Evolutionary conservation across 345 rosid genomes (phyloP), one percentile per base, ranked within the genome.

Genomic region (Chamaenerion angustifolium): DNA sequence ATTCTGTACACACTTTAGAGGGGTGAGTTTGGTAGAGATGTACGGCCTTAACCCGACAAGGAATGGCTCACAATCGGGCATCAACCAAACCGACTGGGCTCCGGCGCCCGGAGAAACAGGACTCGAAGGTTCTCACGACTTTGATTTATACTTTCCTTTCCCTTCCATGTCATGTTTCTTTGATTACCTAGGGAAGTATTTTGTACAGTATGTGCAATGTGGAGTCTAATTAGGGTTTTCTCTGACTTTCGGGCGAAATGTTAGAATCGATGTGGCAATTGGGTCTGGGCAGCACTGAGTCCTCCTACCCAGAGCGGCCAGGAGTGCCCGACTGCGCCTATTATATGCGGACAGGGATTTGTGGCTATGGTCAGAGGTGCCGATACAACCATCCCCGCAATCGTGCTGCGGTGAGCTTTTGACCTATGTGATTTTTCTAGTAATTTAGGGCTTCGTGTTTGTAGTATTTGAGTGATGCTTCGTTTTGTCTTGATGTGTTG

Each of bases 351-450:
- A 88, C 96, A 4, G 95, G 99, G 61, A 63, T 65, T 54, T 93
- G 99, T 61, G 94, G 88, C 35, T 93, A 71, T 27, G 82, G 86
- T 45, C 51, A 57, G 45, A 73, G 96, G 71, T 93, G 99, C 71
- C 94, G 94, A 57, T 88, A 74, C 80, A 93, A 93, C 66, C 99
- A 93, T 60, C 99, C 96, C 54, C 85, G 75, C 16, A 80, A 93
- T 73, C 95, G 96, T 43, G 80, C 82, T 31, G 63, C 77, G 80
- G 99, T 93, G 75, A 68, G 16, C 40, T 16, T 49, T 59, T 23
- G 8, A 6, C 16, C 37, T 35, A 16, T 46, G 49, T 21, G 25
- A 21, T 4, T 4, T 21, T 21, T 21, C 3, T 4, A 21, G 25
- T 21, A 21, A 21, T 21, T 21, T 21, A 21, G 25, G 25, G 25